Evolutionary conservation across 495 filamentous ascomycete genomes (phyloP), one percentile per base, ranked within the genome.

Genomic region (Xanthoparmelia taractica): DNA sequence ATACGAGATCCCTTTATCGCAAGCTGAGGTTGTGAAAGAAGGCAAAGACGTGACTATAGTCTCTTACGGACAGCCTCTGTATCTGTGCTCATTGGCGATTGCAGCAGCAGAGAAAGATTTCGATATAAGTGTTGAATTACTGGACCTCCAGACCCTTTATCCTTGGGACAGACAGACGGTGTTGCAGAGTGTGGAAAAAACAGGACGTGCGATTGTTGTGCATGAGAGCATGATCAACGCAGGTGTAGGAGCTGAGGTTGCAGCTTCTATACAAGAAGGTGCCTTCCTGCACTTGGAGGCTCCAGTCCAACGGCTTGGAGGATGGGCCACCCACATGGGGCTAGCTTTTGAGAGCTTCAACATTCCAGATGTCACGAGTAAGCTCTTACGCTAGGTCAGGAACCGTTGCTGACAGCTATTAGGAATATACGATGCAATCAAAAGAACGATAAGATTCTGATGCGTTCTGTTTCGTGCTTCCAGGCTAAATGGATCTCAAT

Each of bases 171-270:
- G 91, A 69, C 79, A 88, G 68, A 88, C 87, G 1, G 83, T 98
- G 4, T 73, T 95, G 55, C 78, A 87, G 40, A 96, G 92, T 67
- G 94, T 97, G 10, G 79, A 79, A 67, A 97, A 94, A 76, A 98
- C 94, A 12, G 92, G 94, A 1, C 75, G 92, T 58, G 93, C 91
- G 38, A 80, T 98, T 37, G 87, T 98, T 2, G 94, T 97, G 12
- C 94, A 98, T 73, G 94, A 98, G 74, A 87, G 90, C 61, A 96
- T 96, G 90, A 78, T 95, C 59, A 97, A 96, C 73, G 92, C 90
- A 18, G 95, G 94, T 17, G 82, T 97, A 29, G 94, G 95, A 13
- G 92, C 96, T 23, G 92, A 97, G 71, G 86, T 98, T 6, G 91
- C 95, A 0, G 90, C 91, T 1, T 92, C 91, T 12, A 89, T 98